These are phyloP conservation scores for Aspergillus incahuasiensis DNA, from an alignment of 495 filamentous ascomycete genomes.

Conservation along the genomic window DNA sequence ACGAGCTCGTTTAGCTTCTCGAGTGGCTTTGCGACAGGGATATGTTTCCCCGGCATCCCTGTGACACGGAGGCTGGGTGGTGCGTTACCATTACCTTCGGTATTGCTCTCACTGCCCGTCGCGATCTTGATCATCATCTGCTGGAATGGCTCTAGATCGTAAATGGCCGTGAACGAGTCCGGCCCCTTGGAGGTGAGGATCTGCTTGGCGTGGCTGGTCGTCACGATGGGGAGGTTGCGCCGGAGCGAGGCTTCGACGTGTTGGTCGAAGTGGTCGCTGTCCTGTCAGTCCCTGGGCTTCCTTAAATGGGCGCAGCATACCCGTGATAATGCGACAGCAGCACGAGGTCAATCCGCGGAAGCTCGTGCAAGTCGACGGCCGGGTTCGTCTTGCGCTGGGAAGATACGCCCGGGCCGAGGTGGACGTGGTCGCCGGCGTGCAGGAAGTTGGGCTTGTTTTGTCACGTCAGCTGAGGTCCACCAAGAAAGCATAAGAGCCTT, in stretches of 20 bases:
- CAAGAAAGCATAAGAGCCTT: no score
- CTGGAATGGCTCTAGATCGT: constrained; percentile 53
- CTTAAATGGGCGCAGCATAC: no score
- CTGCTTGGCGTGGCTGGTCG: constrained; percentile 57
- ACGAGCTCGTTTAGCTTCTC: constrained; percentile 52
- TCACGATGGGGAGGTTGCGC: constrained; percentile 58
- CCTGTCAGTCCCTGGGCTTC: no score
- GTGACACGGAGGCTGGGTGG: constrained; percentile 48
- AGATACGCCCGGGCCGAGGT: constrained; percentile 60
- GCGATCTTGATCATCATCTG: constrained; percentile 46
- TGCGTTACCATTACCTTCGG: no score
- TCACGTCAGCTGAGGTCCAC: neutral
- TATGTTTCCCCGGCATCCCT: constrained; percentile 68
- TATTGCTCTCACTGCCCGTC: neutral
- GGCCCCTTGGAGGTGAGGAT: constrained; percentile 40
- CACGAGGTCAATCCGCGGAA: constrained; percentile 57
- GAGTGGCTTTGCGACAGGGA: constrained; percentile 46
- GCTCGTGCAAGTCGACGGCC: constrained; percentile 54
- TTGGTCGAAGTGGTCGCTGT: constrained; percentile 59
- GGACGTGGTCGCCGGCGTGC: constrained; percentile 63
- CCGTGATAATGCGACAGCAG: constrained; percentile 64
- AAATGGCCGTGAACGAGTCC: constrained; percentile 52
- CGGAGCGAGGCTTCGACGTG: constrained; percentile 55
- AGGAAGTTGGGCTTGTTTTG: constrained; percentile 57
- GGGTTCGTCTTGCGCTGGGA: constrained; percentile 52